Evolutionary conservation across 768 basidiomycete genomes (phyloP).

Genomic region (Solioccasus polychromus): DNA sequence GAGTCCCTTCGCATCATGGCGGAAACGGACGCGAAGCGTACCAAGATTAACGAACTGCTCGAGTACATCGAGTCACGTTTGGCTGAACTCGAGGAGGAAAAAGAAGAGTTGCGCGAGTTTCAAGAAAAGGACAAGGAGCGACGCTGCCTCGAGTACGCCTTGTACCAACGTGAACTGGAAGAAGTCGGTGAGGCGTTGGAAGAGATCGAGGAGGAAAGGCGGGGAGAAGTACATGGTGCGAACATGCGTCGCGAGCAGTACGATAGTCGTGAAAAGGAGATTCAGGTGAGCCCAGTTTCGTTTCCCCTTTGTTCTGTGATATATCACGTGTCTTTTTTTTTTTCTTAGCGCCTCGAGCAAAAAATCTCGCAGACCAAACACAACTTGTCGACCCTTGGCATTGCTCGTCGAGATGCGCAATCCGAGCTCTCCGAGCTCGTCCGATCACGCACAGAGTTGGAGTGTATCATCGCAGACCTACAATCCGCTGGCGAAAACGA

Average conservation of each 20-base stretch:
- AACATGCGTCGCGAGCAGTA: slow-evolving; percentile 82
- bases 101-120: slow-evolving; percentile 95
- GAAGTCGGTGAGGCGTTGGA: slow-evolving; percentile 86
- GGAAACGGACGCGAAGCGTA: slow-evolving; percentile 90
- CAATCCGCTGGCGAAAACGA: slow-evolving; percentile 61
- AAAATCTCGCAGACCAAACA: slow-evolving; percentile 70
- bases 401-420: slow-evolving; percentile 74
- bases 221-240: slow-evolving; percentile 78
- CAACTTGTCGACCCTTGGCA: slow-evolving; percentile 60
- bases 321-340: slow-evolving; percentile 1
- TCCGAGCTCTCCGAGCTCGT: slow-evolving; percentile 85
- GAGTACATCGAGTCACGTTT: slow-evolving; percentile 89
- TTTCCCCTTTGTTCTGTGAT: neutral
- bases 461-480: slow-evolving; percentile 80
- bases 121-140: slow-evolving; percentile 95
- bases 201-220: slow-evolving; percentile 80
- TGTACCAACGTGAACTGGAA: slow-evolving; percentile 87
- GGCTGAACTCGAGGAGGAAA: slow-evolving; percentile 93
- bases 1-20: slow-evolving; percentile 97
- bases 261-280: slow-evolving; percentile 79
- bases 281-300: slow-evolving; percentile 55
- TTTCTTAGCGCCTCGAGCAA: slow-evolving; percentile 73
- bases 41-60: slow-evolving; percentile 87
- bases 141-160: slow-evolving; percentile 90
- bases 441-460: slow-evolving; percentile 79